A percentile compares a stretch with the other conserved stretches of the same genome.
Evolutionary conservation across 2,329 filamentous ascomycete species (phyloP).

Genomic region (Phialemoniopsis sp.): DNA sequence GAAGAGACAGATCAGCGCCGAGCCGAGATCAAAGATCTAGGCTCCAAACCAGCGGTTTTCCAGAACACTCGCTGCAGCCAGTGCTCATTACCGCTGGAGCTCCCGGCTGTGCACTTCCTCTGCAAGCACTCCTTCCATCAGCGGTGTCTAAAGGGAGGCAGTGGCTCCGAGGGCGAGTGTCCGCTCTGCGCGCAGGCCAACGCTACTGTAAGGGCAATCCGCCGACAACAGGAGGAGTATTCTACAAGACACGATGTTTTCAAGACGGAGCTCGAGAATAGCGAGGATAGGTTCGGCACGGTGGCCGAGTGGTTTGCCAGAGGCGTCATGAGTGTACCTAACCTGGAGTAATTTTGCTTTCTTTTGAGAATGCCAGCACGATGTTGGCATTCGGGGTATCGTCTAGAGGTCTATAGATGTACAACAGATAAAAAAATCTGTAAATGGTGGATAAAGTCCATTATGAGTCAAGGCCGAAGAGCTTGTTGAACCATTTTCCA

Average conservation of each 20-base stretch:
- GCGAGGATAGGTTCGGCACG: conserved; percentile 81
- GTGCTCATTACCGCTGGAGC: conserved; percentile 73
- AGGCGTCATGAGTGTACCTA: conserved; percentile 71
- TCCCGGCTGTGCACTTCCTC: conserved; percentile 91
- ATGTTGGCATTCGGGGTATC: background rate
- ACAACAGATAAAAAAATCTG: background rate
- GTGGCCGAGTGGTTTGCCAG: conserved; percentile 93
- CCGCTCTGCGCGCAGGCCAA: conserved; percentile 82
- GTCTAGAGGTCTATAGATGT: background rate
- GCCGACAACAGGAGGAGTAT: conserved; percentile 80
- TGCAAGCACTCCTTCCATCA: conserved; percentile 98
- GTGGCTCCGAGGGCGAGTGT: conserved; percentile 57
- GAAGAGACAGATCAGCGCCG: conserved; percentile 78
- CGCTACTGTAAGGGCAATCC: conserved; percentile 82
- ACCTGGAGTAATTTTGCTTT: conserved; percentile 17
- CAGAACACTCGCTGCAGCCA: conserved; percentile 83
- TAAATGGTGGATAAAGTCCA: background rate
- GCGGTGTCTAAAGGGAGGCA: conserved; percentile 62
- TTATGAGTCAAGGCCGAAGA: conserved; percentile 16
- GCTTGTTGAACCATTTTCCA: conserved; percentile 22
- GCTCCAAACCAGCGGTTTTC: conserved; percentile 80
- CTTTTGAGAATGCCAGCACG: background rate
- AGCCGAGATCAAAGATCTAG: conserved; percentile 72
- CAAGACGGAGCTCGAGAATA: conserved; percentile 69
- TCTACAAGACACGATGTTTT: conserved; percentile 88